A percentile compares a stretch with the other conserved stretches of the same genome.
Evolutionary conservation across 305 asterid genomes (phyloP).

Genomic region (Ilex paraguariensis): DNA sequence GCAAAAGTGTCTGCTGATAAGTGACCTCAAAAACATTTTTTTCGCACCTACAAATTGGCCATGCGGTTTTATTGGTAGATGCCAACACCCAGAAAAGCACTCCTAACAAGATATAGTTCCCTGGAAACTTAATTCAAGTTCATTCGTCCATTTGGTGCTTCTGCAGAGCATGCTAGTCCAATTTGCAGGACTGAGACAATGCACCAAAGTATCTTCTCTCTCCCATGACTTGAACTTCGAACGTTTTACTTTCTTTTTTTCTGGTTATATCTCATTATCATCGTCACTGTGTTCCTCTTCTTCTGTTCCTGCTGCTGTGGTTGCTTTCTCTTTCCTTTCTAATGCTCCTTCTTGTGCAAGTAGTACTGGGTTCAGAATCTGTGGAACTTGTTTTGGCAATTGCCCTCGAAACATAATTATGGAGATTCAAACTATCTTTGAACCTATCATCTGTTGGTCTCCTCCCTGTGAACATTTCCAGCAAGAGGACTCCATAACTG

Average conservation of each 20-base stretch:
- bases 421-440: background rate
- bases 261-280: background rate
- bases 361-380: background rate
- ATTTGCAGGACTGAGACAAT: background rate
- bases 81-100: background rate
- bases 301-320: too few species aligned
- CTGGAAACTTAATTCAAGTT: background rate
- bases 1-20: too few species aligned
- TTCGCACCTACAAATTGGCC: too few species aligned
- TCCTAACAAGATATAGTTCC: background rate
- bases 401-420: background rate
- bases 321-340: background rate
- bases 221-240: background rate
- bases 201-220: background rate
- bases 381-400: background rate
- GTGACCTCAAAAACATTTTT: too few species aligned
- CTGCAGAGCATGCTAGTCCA: background rate
- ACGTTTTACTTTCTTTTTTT: too few species aligned
- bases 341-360: background rate
- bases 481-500: background rate
- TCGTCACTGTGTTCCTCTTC: background rate
- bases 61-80: too few species aligned
- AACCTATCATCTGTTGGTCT: background rate
- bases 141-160: background rate
- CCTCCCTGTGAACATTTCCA: slow-evolving; percentile 4